Percentiles rank a stretch among this genome's conserved stretches.
phyloP scores from a whole-genome alignment of 176 grass and related monocot species.

The Typha latifolia region DNA sequence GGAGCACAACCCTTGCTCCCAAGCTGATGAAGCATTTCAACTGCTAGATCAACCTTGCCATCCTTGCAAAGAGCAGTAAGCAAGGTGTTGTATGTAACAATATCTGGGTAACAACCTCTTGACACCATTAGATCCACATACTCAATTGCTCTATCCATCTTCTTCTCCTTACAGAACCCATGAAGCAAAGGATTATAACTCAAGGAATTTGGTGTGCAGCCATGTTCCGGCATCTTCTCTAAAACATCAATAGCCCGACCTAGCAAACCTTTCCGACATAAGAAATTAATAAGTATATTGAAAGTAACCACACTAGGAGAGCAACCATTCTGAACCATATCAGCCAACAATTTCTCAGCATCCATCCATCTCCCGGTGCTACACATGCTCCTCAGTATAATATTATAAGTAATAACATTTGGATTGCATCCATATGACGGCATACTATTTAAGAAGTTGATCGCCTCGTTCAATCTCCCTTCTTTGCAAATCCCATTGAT shows the following conservation, averaged over 20 bases:
- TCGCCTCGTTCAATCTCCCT: conserved; percentile 32
- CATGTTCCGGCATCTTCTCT: conserved; percentile 50
- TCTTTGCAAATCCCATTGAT: conserved; percentile 66
- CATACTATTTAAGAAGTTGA: conserved; percentile 31
- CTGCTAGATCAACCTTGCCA: conserved; percentile 28
- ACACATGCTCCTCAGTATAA: conserved; percentile 41
- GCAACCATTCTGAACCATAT: conserved; percentile 48
- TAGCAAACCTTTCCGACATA: conserved; percentile 40
- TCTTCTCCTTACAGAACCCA: conserved; percentile 48
- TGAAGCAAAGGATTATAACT: conserved; percentile 51
- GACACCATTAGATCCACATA: conserved; percentile 38
- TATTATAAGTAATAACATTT: conserved; percentile 50
- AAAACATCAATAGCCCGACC: conserved; percentile 26
- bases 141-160: conserved; percentile 42
- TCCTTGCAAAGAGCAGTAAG: conserved; percentile 35
- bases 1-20: conserved; percentile 38
- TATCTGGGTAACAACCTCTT: conserved; percentile 54
- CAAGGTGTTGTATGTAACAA: conserved; percentile 48
- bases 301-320: conserved; percentile 39
- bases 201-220: conserved; percentile 30
- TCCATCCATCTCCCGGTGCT: conserved; percentile 37
- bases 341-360: conserved; percentile 30
- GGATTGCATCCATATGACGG: conserved; percentile 48
- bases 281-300: conserved; percentile 41
- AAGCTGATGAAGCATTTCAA: conserved; percentile 52